Base-by-base conservation (phyloP, 2,329 filamentous ascomycete genomes). In the Curvularia eragrostidis region DNA sequence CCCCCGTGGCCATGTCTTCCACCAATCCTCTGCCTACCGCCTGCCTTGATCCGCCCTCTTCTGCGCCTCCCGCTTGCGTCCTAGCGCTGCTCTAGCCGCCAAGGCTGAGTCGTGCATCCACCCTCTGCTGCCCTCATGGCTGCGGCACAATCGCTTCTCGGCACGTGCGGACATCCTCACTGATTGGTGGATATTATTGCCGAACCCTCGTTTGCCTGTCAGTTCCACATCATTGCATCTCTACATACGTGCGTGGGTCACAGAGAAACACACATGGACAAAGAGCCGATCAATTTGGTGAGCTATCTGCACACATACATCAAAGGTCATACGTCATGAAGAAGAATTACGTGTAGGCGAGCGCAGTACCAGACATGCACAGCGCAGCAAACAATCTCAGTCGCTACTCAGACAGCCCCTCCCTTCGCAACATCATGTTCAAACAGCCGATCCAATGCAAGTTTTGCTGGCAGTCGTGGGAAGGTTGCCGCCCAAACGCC, bases 401-500 rank as follows among this genome's bases (percentile, higher is more conserved):
- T 52, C 38, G 12, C 15, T 48, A 38, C 19, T 28, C 54, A 43
- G 13, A 50, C 12, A 48, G 13, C 39, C 38, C 18, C 32, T 48
- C 15, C 46, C 28, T 54, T 18, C 19, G 36, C 36, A 9, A 54
- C 5, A 10, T 44, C 24, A 32, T 48, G 5, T 47, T 54, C 54
- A 60, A 42, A 60, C 57, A 60, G 48, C 57, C 49, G 34, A 34
- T 42, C 57, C 54, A 7, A 57, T 57, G 57, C 54, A 47, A 46
- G n/a, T 15, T 44, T 54, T 49, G 19, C 30, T 42, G 32, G 2
- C 21, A 38, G 36, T 18, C 5, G 18, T n/a, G 32, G 32, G 12
- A 36, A n/a, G n/a, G 5, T 28, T 48, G 8, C 32, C 15, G 8
- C 15, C 50, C 32, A 48, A n/a, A 58, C 39, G 32, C 44, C 49